Evolutionary conservation across 345 rosid species (phyloP).

Genomic region (Dovyalis caffra): DNA sequence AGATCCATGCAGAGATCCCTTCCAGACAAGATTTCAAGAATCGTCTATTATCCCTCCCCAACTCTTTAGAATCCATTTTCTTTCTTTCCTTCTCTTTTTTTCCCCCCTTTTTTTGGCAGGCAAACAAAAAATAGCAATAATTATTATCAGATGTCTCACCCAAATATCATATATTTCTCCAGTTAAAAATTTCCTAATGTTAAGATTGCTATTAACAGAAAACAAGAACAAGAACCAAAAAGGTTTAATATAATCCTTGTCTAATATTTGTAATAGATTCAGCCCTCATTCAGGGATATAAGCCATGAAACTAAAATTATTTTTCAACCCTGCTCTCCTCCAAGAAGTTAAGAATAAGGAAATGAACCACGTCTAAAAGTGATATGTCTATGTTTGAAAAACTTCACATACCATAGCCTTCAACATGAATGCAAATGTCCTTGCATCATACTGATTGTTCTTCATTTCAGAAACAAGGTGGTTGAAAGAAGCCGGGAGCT

Average conservation of each 20-base stretch:
- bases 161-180: background rate
- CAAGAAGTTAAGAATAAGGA: background rate
- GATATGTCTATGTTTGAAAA: background rate
- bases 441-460: slow-evolving; percentile 83
- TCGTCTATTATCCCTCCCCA: background rate
- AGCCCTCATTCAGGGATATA: background rate
- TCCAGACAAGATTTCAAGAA: background rate
- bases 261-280: background rate
- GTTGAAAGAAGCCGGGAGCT: slow-evolving; percentile 79
- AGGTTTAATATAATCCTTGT: background rate
- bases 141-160: background rate
- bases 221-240: background rate
- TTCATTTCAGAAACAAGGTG: slow-evolving; percentile 90
- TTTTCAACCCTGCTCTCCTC: background rate
- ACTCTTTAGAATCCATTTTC: background rate
- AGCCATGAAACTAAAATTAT: background rate
- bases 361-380: background rate
- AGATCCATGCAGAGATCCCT: slow-evolving; percentile 4
- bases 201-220: background rate
- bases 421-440: slow-evolving; percentile 67
- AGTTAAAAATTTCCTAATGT: background rate
- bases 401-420: slow-evolving; percentile 79
- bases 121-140: background rate
- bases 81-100: background rate
- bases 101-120: background rate